Percentiles rank a stretch among this genome's conserved stretches.
Conservation (phyloP, 2,329 filamentous ascomycete genomes). For the Botrytis squamosa region DNA sequence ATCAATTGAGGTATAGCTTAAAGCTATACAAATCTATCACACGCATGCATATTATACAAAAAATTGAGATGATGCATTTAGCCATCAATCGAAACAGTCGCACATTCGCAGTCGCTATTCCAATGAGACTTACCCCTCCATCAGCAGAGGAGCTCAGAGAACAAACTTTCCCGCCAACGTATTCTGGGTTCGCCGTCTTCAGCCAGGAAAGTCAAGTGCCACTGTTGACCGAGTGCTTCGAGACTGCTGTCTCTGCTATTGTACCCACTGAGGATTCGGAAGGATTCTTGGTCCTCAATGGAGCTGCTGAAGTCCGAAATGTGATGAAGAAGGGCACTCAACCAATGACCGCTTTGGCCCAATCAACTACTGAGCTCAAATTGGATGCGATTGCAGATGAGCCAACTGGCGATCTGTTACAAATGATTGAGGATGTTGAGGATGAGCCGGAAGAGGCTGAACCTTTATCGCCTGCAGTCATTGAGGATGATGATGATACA, state of each 20-base stretch:
- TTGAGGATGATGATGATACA: slow-evolving; percentile 52
- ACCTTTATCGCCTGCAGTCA: slow-evolving; percentile 38
- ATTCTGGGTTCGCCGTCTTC: slow-evolving; percentile 62
- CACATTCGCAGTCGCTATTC: slow-evolving; percentile 64
- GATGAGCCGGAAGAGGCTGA: slow-evolving; percentile 38
- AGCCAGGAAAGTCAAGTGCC: slow-evolving; percentile 58
- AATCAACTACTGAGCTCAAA: slow-evolving; percentile 50
- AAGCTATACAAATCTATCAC: slow-evolving; percentile 49
- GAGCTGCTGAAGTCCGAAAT: slow-evolving; percentile 69
- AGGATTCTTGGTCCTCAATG: slow-evolving; percentile 75
- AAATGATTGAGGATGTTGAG: slow-evolving; percentile 36
- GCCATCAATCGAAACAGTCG: slow-evolving; percentile 66
- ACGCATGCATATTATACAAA: slow-evolving; percentile 39
- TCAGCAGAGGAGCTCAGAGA: slow-evolving; percentile 23
- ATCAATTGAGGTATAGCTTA: slow-evolving; percentile 68
- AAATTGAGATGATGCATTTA: slow-evolving; percentile 58
- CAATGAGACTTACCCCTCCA: slow-evolving; percentile 27
- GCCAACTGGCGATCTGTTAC: slow-evolving; percentile 25
- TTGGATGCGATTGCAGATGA: slow-evolving; percentile 41
- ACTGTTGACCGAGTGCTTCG: slow-evolving; percentile 56
- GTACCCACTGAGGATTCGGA: slow-evolving; percentile 61
- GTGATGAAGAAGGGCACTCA: slow-evolving; percentile 59
- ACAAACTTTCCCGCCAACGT: slow-evolving; percentile 45
- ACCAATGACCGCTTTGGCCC: slow-evolving; percentile 51
- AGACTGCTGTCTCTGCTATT: slow-evolving; percentile 63